Evolutionary conservation across 495 filamentous ascomycete genomes (phyloP).

Genomic region (Aspergillus saccharolyticus): DNA sequence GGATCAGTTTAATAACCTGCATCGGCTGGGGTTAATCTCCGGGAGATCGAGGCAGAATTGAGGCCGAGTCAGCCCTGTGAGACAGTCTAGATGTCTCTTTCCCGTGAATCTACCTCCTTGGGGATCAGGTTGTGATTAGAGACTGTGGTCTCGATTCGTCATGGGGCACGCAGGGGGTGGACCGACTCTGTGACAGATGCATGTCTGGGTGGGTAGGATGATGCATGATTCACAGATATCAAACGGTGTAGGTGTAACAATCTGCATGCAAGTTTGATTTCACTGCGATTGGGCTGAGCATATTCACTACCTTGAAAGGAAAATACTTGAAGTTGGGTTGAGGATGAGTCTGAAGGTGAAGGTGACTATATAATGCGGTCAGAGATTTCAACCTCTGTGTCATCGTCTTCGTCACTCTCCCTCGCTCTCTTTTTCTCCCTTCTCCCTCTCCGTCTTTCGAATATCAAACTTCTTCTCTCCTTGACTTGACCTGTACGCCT

Average conservation of each 20-base stretch:
- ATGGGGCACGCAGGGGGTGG: not conserved
- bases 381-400: not conserved
- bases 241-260: slow-evolving; percentile 4
- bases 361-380: not conserved
- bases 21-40: not conserved
- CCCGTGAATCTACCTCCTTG: not conserved
- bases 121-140: not conserved
- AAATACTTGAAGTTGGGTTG: not conserved
- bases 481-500: not conserved
- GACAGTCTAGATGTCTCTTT: not conserved
- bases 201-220: not conserved
- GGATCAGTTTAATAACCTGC: not conserved
- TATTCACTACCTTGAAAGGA: not conserved
- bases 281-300: slow-evolving; percentile 1
- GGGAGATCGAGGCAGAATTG: not conserved
- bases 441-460: no score
- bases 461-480: not conserved
- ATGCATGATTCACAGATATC: not conserved
- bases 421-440: not conserved
- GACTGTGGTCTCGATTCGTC: not conserved
- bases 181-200: not conserved
- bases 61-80: not conserved
- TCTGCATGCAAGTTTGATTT: slow-evolving; percentile 8
- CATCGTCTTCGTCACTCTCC: not conserved
- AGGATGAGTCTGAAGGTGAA: not conserved